Evolutionary conservation across 371 early-diverging fungal species (phyloP).

Genomic region (Rhizopus sp.): DNA sequence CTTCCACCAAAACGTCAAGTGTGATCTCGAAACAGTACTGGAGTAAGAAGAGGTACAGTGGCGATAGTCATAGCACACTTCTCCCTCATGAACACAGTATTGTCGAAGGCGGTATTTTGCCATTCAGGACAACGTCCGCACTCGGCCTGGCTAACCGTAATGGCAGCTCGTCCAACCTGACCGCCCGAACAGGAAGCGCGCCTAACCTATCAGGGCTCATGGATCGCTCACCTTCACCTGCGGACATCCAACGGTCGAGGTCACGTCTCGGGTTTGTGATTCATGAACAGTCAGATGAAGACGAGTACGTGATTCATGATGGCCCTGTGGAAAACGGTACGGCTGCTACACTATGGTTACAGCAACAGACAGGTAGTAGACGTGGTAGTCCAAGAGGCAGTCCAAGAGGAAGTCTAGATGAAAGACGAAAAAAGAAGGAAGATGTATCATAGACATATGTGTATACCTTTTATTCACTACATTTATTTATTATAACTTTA

Average conservation of each 20-base stretch:
- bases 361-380: conserved; percentile 13
- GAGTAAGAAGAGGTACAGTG: conserved; percentile 39
- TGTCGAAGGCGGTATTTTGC: conserved; percentile 28
- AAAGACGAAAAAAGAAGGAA: conserved; percentile 20
- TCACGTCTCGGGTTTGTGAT: conserved; percentile 33
- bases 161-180: conserved; percentile 25
- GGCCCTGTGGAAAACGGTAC: conserved; percentile 15
- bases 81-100: conserved; percentile 13
- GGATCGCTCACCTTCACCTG: conserved; percentile 22
- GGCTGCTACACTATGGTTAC: conserved; percentile 19
- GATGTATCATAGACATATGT: neutral
- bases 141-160: conserved; percentile 34
- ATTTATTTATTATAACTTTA: too few species aligned
- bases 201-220: conserved; percentile 26
- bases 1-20: conserved; percentile 21
- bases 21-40: conserved; percentile 29
- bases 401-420: conserved; percentile 33
- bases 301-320: conserved; percentile 26
- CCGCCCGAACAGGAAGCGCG: conserved; percentile 28
- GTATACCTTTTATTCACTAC: too few species aligned
- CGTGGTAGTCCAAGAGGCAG: conserved; percentile 21
- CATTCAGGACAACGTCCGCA: conserved; percentile 29
- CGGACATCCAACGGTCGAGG: conserved; percentile 16
- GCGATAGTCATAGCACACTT: conserved; percentile 27
- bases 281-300: conserved; percentile 34